Base-by-base conservation (phyloP, 1,139 yeast genomes). In the Taphrina wiesneri region DNA sequence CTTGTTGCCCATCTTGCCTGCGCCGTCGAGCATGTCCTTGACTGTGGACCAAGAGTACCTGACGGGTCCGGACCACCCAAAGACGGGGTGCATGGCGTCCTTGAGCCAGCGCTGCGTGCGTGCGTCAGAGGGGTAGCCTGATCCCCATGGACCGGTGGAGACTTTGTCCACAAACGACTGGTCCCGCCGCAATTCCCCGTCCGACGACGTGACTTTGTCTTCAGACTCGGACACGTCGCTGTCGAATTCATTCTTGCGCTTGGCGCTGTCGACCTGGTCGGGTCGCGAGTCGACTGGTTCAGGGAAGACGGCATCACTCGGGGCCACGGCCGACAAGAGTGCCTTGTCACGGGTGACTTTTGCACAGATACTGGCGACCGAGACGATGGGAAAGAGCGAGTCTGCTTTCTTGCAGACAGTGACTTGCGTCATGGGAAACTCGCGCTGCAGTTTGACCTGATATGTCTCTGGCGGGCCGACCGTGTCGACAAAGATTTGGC, bases 371-470 rank as follows among this genome's bases (percentile, higher is more conserved):
- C 96, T 88, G 0, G 99, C 99, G 0, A 96, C 90, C 75, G 96
- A 88, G 3, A 95, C 99, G 61, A 91, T 87, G 0, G 98, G 97
- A 74, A 82, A 93, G n/a, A 90, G 74, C 30, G 97, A 86, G 78
- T 95, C 99, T 0, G 99, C 99, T 74, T 93, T 93, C 74, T 93
- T 95, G 17, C 96, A 84, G n/a, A 95, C 99, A 0, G 91, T 87
- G 52, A 95, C 82, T 67, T 83, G 83, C 45, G 90, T 78, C 0
- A 76, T 77, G 0, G 97, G 97, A 73, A 95, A 95, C 64, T 83
- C 76, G 30, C 77, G 76, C 68, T 84, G 82, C 60, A 95, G 79
- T 75, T 92, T 93, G 23, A 82, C 84, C 73, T 89, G 96, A 74
- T 95, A 95, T 49, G 87, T 79, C 0, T 77, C 83, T 4, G 99